These are phyloP conservation scores for Drechslera avenae DNA, from an alignment of 2,329 filamentous ascomycete genomes.

Conservation along the genomic window DNA sequence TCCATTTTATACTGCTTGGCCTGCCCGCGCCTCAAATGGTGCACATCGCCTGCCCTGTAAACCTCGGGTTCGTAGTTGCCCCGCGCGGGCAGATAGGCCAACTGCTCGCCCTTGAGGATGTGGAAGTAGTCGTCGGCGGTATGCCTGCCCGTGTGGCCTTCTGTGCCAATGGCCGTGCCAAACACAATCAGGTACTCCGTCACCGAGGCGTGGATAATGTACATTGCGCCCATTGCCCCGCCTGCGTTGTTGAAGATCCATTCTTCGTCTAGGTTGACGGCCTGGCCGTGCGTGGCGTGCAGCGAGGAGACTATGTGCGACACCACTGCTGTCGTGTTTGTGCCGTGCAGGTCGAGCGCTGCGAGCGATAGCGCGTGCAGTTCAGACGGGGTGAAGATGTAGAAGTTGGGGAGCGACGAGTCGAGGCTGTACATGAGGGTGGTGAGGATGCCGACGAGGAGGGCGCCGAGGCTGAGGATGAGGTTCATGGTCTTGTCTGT, in stretches of 20 bases:
- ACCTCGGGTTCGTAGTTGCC: slow-evolving; percentile 68
- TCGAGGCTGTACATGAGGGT: slow-evolving; percentile 38
- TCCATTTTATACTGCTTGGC: slow-evolving; percentile 87
- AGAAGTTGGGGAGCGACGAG: slow-evolving; percentile 56
- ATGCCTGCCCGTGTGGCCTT: slow-evolving; percentile 86
- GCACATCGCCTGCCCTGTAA: slow-evolving; percentile 60
- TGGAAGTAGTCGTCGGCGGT: slow-evolving; percentile 95
- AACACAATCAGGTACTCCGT: slow-evolving; percentile 63
- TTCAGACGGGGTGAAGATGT: slow-evolving; percentile 73
- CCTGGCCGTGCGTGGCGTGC: slow-evolving; percentile 38
- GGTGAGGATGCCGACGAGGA: slow-evolving; percentile 30
- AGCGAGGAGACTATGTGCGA: slow-evolving; percentile 73
- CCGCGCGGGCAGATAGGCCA: slow-evolving; percentile 67
- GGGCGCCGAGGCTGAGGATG: slow-evolving; percentile 28
- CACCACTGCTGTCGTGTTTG: slow-evolving; percentile 74
- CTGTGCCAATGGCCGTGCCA: slow-evolving; percentile 74
- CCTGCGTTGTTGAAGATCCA: slow-evolving; percentile 94
- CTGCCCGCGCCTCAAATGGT: slow-evolving; percentile 72
- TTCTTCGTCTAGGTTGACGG: slow-evolving; percentile 75
- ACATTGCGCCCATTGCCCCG: slow-evolving; percentile 91
- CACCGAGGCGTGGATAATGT: slow-evolving; percentile 83
- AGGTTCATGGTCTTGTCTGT: no score
- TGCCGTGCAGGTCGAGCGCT: slow-evolving; percentile 71
- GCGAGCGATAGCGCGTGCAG: slow-evolving; percentile 71
- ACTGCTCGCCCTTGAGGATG: slow-evolving; percentile 79